These are phyloP conservation scores for Ilex paraguariensis DNA, from an alignment of 305 asterid species.

Conservation along the genomic window DNA sequence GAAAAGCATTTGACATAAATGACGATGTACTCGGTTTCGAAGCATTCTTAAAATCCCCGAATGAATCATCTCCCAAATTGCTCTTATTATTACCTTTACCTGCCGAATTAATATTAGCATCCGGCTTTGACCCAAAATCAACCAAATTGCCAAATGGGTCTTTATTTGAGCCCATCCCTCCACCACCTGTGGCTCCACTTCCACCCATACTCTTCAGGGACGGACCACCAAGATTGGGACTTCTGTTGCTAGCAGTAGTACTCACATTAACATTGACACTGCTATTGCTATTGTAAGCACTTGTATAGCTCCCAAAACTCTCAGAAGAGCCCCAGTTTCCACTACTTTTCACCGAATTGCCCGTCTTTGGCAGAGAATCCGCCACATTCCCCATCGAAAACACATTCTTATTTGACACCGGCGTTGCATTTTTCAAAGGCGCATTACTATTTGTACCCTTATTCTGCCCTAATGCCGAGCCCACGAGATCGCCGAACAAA, in stretches of 20 bases:
- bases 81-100: too few relatives aligned
- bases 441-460: conserved; percentile 46
- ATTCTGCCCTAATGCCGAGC: conserved; percentile 59
- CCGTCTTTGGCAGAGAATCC: conserved; percentile 60
- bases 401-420: conserved; percentile 29
- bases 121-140: conserved; percentile 53
- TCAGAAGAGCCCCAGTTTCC: conserved; percentile 37
- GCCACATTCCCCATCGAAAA: conserved; percentile 66
- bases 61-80: conserved; percentile 30
- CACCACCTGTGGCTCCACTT: conserved; percentile 34
- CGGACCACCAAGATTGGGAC: conserved; percentile 46
- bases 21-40: conserved; percentile 38
- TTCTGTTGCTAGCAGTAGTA: conserved; percentile 20
- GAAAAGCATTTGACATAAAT: conserved; percentile 30
- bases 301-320: conserved; percentile 31
- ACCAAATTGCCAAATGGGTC: conserved; percentile 81
- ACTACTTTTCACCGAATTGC: conserved; percentile 27
- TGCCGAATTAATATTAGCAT: conserved; percentile 27
- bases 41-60: conserved; percentile 56
- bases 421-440: conserved; percentile 59
- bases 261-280: conserved; percentile 36
- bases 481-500: conserved; percentile 83
- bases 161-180: conserved; percentile 39
- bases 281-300: conserved; percentile 26
- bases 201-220: conserved; percentile 53